Base-by-base conservation (phyloP, 768 basidiomycete genomes). In the Trametes cubensis region DNA sequence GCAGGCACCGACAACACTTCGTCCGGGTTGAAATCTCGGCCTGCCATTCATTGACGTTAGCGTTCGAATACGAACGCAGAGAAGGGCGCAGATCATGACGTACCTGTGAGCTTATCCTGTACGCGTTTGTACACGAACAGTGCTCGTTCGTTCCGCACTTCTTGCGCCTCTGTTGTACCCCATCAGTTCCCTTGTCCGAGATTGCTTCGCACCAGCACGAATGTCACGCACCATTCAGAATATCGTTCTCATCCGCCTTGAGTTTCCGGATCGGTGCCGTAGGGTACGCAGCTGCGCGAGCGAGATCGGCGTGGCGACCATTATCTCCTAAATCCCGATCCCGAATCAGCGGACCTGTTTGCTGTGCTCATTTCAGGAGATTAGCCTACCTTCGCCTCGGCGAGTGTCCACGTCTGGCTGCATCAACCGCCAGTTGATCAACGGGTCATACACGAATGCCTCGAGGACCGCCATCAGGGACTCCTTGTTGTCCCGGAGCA, bases 401-500 rank as follows among this genome's bases (percentile, higher is more conserved):
- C 87, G 82, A 23, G 79, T 80, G 60, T 93, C 91, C 41, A 84
- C 86, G 55, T 95, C 92, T 6, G 89, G 84, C 69, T 92, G 90
- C 81, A 93, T 90, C 64, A 97, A 79, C 68, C 95, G 85, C 95
- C 95, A 99, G 70, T 94, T 96, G 79, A 98, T 95, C 59, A 99
- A 78, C 14, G 97, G 97, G 71, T 99, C 97, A 69, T 98, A 98
- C 10, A 98, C 95, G 72, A 99, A 98, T 7, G 97, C 96, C 74
- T 99, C 97, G 28, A 99, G 80, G 20, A 99, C 96, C 6, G 97
- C 97, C 92, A 98, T 94, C 61, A 99, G 79, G n/a, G 95, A 97
- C 74, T 99, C 97, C 76, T 95, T 95, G 78, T 99, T 98, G 61
- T 92, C 93, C 30, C 97, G 89, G 58, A 98, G 77, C 6, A 99